Percentiles rank a stretch among this genome's conserved stretches.
Evolutionary conservation across 1,284 basidiomycete genomes (phyloP).

Genomic region (Ganoderma sinense): DNA sequence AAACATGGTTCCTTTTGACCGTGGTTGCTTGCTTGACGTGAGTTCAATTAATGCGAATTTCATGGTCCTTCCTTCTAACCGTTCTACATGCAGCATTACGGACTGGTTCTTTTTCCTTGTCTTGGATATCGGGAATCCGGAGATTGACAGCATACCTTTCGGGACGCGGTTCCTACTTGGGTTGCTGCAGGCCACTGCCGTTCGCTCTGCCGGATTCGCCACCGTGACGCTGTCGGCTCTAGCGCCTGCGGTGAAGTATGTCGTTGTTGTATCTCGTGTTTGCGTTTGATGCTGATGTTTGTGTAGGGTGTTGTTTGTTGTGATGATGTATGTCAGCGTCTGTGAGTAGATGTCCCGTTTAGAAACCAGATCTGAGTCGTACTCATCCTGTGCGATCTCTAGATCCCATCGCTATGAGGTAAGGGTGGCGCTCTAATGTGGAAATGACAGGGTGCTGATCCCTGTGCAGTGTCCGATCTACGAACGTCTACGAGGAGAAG

Average conservation of each 20-base stretch:
- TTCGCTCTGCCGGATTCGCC: constrained; percentile 89
- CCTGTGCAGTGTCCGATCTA: constrained; percentile 80
- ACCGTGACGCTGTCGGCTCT: constrained; percentile 76
- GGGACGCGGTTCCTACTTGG: constrained; percentile 74
- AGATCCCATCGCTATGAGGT: constrained; percentile 49
- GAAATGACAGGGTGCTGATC: not conserved
- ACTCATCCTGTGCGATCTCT: not conserved
- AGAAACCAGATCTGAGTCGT: not conserved
- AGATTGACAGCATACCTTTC: constrained; percentile 74
- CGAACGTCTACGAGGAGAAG: constrained; percentile 97
- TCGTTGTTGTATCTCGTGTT: constrained; percentile 13
- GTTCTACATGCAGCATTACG: constrained; percentile 41
- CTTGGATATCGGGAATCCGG: constrained; percentile 86
- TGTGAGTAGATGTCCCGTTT: constrained; percentile 34
- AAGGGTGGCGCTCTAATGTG: not conserved
- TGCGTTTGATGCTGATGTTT: constrained; percentile 10
- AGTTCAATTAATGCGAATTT: constrained; percentile 25
- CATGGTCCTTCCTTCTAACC: not conserved
- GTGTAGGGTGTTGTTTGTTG: constrained; percentile 60
- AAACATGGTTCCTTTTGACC: constrained; percentile 91
- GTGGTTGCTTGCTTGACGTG: constrained; percentile 77
- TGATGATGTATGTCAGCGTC: constrained; percentile 62
- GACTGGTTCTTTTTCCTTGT: constrained; percentile 91
- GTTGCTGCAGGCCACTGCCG: constrained; percentile 80
- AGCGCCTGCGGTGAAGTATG: constrained; percentile 75